Conservation (phyloP, 1,284 basidiomycete genomes). For the Moesziomyces parantarcticus region DNA sequence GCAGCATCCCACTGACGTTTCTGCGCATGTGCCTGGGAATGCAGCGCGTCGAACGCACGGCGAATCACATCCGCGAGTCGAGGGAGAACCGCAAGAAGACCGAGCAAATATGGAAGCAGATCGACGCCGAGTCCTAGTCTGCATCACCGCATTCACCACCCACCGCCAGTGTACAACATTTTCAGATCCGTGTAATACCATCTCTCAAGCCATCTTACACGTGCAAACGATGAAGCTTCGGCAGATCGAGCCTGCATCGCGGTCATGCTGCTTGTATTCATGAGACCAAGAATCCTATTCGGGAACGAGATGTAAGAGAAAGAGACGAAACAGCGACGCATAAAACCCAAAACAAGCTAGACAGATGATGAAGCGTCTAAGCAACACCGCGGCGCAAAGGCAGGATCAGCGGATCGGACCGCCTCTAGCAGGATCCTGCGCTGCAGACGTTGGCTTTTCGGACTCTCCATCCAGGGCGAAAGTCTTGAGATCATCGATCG, state of each 20-base stretch:
- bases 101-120: constrained; percentile 50
- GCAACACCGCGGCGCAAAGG: not conserved
- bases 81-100: constrained; percentile 43
- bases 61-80: constrained; percentile 32
- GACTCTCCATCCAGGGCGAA: constrained; percentile 32
- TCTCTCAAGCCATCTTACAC: too few species aligned
- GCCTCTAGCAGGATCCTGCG: constrained; percentile 31
- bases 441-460: not conserved
- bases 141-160: too few species aligned
- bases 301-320: too few species aligned
- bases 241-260: too few species aligned
- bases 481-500: constrained; percentile 39
- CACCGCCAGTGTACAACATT: not conserved
- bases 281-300: not conserved
- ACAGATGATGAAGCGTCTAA: too few species aligned
- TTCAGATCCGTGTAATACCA: constrained; percentile 11
- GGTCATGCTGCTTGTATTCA: too few species aligned
- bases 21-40: too few species aligned
- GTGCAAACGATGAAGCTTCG: too few species aligned
- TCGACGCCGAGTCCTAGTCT: constrained; percentile 39
- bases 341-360: not conserved
- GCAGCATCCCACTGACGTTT: too few species aligned
- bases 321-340: too few species aligned
- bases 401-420: constrained; percentile 33
- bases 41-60: constrained; percentile 41